These are phyloP conservation scores for Pseudotulostoma volvatum DNA, from an alignment of 495 filamentous ascomycete species.

Conservation along the genomic window DNA sequence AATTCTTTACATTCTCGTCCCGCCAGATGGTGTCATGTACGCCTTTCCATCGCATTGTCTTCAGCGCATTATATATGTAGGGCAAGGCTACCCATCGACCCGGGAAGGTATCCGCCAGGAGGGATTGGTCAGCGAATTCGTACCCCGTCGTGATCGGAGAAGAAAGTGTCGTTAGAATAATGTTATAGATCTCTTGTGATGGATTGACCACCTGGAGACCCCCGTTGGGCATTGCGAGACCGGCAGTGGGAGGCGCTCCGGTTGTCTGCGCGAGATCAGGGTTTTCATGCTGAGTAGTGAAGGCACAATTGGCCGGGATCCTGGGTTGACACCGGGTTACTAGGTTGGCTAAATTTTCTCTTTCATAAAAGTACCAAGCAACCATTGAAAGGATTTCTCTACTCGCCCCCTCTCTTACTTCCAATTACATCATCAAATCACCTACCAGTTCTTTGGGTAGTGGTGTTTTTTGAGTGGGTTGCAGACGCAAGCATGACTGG, in stretches of 20 bases:
- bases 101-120: conserved; percentile 49
- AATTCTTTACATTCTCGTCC: conserved; percentile 58
- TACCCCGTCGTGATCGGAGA: conserved; percentile 29
- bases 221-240: conserved; percentile 53
- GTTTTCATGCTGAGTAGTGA: conserved; percentile 47
- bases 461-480: conserved; percentile 61
- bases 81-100: conserved; percentile 58
- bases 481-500: conserved; percentile 65
- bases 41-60: conserved; percentile 51
- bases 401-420: no score
- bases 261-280: conserved; percentile 39
- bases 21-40: conserved; percentile 61
- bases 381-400: no score
- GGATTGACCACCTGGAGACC: conserved; percentile 62
- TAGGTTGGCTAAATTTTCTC: no score
- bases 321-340: conserved; percentile 16
- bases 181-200: conserved; percentile 33
- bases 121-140: conserved; percentile 61
- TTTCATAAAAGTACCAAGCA: no score
- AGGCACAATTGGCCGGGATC: conserved; percentile 59
- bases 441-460: conserved; percentile 58
- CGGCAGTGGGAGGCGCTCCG: conserved; percentile 33
- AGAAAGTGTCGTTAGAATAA: conserved; percentile 28
- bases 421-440: conserved; percentile 7
- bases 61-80: conserved; percentile 71